Percentiles rank a stretch among this genome's conserved stretches.
Evolutionary conservation across 306 rosid species (phyloP).

Genomic region (Potentilla sterilis): DNA sequence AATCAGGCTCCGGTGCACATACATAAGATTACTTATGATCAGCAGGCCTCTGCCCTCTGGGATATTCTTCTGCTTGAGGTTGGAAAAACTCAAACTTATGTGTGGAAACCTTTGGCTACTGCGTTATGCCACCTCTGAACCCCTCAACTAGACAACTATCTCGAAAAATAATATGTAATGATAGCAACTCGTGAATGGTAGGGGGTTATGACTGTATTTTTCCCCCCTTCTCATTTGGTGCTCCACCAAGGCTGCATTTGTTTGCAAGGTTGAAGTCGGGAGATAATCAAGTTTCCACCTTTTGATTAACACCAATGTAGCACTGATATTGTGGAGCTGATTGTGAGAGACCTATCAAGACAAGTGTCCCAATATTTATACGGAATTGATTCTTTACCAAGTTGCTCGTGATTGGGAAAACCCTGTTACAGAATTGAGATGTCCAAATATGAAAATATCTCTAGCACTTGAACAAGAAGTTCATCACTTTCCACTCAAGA

Average conservation of each 20-base stretch:
- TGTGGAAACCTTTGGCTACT: not conserved
- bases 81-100: not conserved
- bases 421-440: not conserved
- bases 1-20: no score
- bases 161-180: not conserved
- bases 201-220: not conserved
- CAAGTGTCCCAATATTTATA: not conserved
- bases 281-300: not conserved
- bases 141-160: not conserved
- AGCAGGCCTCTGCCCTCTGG: no score
- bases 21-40: no score
- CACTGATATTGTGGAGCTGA: not conserved
- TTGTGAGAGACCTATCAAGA: not conserved
- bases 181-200: not conserved
- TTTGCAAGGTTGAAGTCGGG: not conserved
- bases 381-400: not conserved
- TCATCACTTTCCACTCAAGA: not conserved
- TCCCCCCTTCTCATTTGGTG: not conserved
- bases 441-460: not conserved
- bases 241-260: not conserved
- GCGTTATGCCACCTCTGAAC: not conserved
- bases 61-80: not conserved
- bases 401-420: not conserved
- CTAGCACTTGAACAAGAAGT: not conserved
- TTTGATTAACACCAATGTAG: not conserved